Base-by-base conservation (phyloP, 164 flowering plant species). In the Echeveria elegans region DNA sequence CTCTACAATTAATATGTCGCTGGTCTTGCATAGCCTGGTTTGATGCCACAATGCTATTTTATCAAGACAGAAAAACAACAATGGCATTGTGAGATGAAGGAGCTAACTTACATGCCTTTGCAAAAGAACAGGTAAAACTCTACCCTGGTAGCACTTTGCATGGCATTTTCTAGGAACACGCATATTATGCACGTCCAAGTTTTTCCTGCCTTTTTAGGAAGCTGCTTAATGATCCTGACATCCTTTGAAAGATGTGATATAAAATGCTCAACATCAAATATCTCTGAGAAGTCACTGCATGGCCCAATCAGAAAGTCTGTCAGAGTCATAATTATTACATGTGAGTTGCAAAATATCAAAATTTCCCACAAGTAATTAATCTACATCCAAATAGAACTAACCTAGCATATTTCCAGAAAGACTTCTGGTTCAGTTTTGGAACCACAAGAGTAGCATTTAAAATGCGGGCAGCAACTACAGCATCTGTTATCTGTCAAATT, bases 31-130 rank as follows among this genome's bases (percentile, higher is more conserved):
- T n/a, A n/a, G n/a, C n/a, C n/a, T n/a, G n/a, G n/a, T n/a, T n/a
- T n/a, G n/a, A n/a, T n/a, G n/a, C n/a, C n/a, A n/a, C n/a, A n/a
- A n/a, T n/a, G n/a, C n/a, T n/a, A n/a, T n/a, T n/a, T n/a, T n/a
- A n/a, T n/a, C 23, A 16, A 48, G n/a, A 48, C n/a, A 48, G 1
- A 1, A 19, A 48, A 48, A 23, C 11, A 52, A 56, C 0, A 56
- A 56, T 56, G 61, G 11, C 19, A 56, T 56, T 26, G 5, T 2
- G 61, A 26, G 26, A 53, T 5, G 14, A 23, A 30, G 12, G 30
- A 56, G 61, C 32, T 4, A 52, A 56, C 61, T 56, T 56, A 56
- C 61, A 56, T 56, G 61, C 61, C 61, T 56, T 56, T 56, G 26
- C 61, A 56, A 56, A 56, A 56, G 61, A 12, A 56, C 34, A 26